Evolutionary conservation across 129 eudicot genomes (phyloP).

Genomic region (Kitagawia praeruptora): DNA sequence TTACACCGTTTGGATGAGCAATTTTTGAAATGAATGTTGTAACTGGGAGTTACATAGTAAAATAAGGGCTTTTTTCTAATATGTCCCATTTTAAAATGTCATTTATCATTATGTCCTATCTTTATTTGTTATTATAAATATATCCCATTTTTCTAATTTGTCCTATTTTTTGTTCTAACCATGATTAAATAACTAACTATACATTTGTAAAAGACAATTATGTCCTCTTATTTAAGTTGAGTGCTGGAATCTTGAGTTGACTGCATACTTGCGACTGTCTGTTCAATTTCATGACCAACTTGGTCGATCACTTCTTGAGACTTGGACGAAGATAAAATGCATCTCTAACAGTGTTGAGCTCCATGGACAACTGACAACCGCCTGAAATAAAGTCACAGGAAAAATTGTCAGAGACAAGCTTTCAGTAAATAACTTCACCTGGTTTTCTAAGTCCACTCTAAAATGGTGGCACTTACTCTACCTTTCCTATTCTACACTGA

Average conservation of each 20-base stretch:
- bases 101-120: no score
- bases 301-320: conserved; percentile 22
- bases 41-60: no score
- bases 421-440: not conserved
- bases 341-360: conserved; percentile 24
- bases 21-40: no score
- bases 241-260: conserved; percentile 13
- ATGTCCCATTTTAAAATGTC: no score
- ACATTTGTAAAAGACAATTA: no score
- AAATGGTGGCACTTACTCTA: not conserved
- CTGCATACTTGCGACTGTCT: conserved; percentile 21
- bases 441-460: not conserved
- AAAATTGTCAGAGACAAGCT: not conserved
- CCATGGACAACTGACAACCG: conserved; percentile 19
- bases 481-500: not conserved
- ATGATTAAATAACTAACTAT: no score
- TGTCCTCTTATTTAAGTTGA: no score
- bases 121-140: no score
- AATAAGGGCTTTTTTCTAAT: no score
- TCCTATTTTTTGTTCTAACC: no score
- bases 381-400: conserved; percentile 12
- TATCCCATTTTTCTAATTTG: no score
- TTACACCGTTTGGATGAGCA: no score
- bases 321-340: conserved; percentile 21
- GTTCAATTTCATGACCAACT: conserved; percentile 24